Evolutionary conservation across 306 rosid genomes (phyloP).

Genomic region (Inga leiocalycina): DNA sequence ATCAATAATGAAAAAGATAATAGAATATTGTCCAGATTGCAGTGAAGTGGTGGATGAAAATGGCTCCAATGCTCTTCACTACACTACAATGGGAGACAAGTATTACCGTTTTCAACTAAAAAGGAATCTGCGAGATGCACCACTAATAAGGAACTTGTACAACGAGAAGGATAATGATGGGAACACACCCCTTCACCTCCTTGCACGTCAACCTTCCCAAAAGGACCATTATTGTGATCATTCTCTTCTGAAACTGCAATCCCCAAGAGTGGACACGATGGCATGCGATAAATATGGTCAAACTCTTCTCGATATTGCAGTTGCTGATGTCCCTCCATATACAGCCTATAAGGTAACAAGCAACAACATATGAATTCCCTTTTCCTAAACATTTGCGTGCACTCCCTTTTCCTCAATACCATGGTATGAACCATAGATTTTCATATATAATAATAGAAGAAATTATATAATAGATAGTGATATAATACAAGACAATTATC

Average conservation of each 20-base stretch:
- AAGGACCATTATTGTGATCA: background rate
- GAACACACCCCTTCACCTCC: conserved; percentile 1
- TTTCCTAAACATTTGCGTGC: too few species aligned
- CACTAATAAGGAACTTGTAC: background rate
- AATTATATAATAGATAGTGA: too few species aligned
- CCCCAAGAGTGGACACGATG: background rate
- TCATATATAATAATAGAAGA: too few species aligned
- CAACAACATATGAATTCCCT: background rate
- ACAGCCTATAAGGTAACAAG: too few species aligned
- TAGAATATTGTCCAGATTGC: conserved; percentile 6
- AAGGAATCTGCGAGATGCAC: fast-evolving
- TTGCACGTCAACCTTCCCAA: background rate
- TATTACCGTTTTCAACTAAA: too few species aligned
- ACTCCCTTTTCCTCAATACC: too few species aligned
- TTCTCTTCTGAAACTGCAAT: background rate
- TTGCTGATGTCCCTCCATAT: background rate
- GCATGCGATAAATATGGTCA: background rate
- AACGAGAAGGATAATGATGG: background rate
- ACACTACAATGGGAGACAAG: background rate
- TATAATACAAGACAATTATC: too few species aligned
- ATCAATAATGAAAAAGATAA: background rate
- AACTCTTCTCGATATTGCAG: background rate
- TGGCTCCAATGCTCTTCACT: background rate
- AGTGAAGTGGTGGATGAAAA: background rate
- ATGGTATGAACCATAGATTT: too few species aligned